Evolutionary conservation across 257 asterid species (phyloP), one percentile per base, ranked within the genome.

Genomic region (Voacanga thouarsii): DNA sequence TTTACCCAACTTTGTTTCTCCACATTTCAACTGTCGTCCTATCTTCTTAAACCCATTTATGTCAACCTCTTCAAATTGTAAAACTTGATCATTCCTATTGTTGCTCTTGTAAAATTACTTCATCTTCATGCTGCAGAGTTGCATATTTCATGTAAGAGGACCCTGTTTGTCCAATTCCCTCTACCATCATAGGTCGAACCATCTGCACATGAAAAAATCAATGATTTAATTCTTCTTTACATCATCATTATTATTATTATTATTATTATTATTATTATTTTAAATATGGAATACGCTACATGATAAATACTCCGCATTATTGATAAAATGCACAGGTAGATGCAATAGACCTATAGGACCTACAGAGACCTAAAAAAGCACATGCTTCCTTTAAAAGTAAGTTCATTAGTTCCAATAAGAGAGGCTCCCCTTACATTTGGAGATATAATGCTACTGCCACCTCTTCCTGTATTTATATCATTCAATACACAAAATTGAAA

Each of bases 181-280:
- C 98, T 33, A 84, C 72, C 83, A 85, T 84, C 4, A 81, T 88
- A 78, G 86, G 87, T 53, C 98, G 86, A 57, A 95, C 98, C 81
- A 86, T 88, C 98, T 94, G 96, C 90, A 86, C 16, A 64, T 33
- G 77, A 68, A 79, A 74, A 73, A 74, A 73, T 63, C 37, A 70
- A 78, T 59, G 43, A 43, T 37, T 28, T 69, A 33, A n/a, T 43
- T 64, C 70, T 28, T 26, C 55, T 49, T 49, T 33, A 33, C 4
- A 4, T 49, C 53, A 1, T 49, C 11, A 6, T 49, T 49, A 49
- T 49, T 49, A 49, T 49, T 49, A 49, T 49, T 49, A 4, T 60
- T 61, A 19, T 41, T 23, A 43, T 39, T 12, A 12, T 74, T 18
- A n/a, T 77, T 56, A 68, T 15, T 61, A 21, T 24, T 68, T 43